These are phyloP conservation scores for Candida multigemmis DNA, from an alignment of 805 yeast genomes.

Conservation along the genomic window DNA sequence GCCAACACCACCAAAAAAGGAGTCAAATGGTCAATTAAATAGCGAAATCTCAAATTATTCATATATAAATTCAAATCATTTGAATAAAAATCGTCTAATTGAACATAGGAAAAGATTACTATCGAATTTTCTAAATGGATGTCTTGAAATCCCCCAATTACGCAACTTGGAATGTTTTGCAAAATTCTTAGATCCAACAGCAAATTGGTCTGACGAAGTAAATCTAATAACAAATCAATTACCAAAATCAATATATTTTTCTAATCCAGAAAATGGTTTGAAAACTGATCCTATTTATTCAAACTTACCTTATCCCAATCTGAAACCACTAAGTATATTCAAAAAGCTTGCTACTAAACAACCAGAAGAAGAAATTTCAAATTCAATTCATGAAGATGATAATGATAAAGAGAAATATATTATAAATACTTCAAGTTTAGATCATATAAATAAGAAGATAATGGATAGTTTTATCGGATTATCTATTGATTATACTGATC, in stretches of 20 bases:
- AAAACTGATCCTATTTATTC: conserved; percentile 25
- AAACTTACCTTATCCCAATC: conserved; percentile 23
- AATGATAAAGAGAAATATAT: too few relatives aligned
- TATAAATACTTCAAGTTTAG: conserved; percentile 35
- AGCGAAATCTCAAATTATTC: conserved; percentile 10
- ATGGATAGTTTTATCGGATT: conserved; percentile 48
- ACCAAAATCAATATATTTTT: conserved; percentile 30
- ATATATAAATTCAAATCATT: conserved; percentile 32
- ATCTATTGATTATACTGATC: conserved; percentile 58
- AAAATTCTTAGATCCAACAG: conserved; percentile 78
- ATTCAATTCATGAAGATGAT: too few relatives aligned
- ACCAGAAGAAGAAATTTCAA: conserved; percentile 17
- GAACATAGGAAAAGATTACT: conserved; percentile 63
- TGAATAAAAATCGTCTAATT: conserved; percentile 25
- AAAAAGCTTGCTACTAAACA: conserved; percentile 26
- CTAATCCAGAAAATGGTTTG: conserved; percentile 37
- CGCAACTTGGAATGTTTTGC: conserved; percentile 54
- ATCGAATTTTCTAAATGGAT: conserved; percentile 68
- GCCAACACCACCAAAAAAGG: conserved; percentile 3
- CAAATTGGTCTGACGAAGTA: conserved; percentile 70
- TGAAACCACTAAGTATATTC: conserved; percentile 13
- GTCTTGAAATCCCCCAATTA: conserved; percentile 49
- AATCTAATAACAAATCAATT: conserved; percentile 24
- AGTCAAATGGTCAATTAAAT: conserved; percentile 1
- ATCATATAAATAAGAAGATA: conserved; percentile 47